Evolutionary conservation across 169 alveolate species (phyloP).

Genomic region (Perkinsus olseni): DNA sequence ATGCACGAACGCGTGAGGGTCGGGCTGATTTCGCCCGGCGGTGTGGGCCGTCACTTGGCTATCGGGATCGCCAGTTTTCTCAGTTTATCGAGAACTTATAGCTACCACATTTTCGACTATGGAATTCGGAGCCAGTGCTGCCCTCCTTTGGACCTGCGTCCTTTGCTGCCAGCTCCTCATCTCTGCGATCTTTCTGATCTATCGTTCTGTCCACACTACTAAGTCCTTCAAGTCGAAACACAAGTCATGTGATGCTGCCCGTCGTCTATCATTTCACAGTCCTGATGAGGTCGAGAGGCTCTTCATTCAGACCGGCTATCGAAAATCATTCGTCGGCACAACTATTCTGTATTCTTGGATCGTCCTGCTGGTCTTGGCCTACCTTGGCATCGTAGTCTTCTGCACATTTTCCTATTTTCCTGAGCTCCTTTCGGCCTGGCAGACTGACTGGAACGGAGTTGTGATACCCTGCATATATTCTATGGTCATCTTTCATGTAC

Average conservation of each 20-base stretch:
- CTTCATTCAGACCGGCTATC: not conserved
- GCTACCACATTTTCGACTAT: not conserved
- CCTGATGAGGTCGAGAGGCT: not conserved
- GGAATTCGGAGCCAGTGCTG: not conserved
- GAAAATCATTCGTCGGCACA: not conserved
- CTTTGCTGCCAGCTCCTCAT: not conserved
- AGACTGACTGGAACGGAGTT: not conserved
- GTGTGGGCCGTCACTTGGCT: too few relatives aligned
- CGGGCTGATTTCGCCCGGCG: too few relatives aligned
- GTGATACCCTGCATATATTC: not conserved
- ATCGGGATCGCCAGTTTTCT: too few relatives aligned
- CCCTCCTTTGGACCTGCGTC: not conserved
- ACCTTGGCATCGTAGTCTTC: not conserved
- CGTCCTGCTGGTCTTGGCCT: not conserved
- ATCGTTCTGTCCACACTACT: not conserved
- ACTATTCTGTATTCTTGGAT: not conserved
- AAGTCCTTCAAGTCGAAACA: not conserved
- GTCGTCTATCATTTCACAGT: not conserved
- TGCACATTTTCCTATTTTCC: not conserved
- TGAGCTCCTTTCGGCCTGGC: not conserved
- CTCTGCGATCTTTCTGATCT: not conserved
- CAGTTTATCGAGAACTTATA: too few relatives aligned
- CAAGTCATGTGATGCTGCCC: not conserved
- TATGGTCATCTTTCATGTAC: not conserved
- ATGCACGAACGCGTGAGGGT: too few relatives aligned